Base-by-base conservation (phyloP, 129 eudicot species). In the Smallanthus sonchifolius region DNA sequence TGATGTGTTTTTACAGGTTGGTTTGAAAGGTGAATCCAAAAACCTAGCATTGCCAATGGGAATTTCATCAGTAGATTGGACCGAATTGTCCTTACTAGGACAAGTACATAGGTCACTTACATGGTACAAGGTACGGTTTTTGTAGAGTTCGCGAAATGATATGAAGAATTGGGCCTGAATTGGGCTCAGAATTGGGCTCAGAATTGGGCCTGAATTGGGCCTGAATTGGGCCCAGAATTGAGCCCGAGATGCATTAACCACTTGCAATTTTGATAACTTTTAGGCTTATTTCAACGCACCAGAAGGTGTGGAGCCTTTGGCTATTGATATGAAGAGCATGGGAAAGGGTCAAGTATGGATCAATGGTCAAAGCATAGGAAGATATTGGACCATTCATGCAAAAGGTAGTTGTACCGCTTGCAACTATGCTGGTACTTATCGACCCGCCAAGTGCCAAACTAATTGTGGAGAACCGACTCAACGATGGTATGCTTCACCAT, bases 281-380 rank as follows among this genome's bases (percentile, higher is more conserved):
- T 69, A 93, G 98, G 83, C 95, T 51, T 83, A 90, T 85, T 93
- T 93, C 81, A 78, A 84, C 75, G 87, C 92, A 71, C 98, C 96
- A 10, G 68, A 66, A 48, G 98, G 96, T 45, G 67, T 28, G 35
- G 90, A 86, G 56, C 96, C 98, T 13, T 77, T 93, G 78, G 96
- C 96, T 15, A 51, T 93, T 75, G 95, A 93, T 83, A 74, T 93
- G 82, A 61, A 73, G 40, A 83, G 90, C 67, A 93, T 93, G 98
- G 96, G 92, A 45, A 93, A 93, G 67, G 96, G 96, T 60, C 95
- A 93, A 83, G 82, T 84, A 49, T 93, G 98, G 98, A 79, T 93
- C 77, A 93, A 93, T 71, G 98, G 98, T 48, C 85, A 90, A 39
- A 86, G 86, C 84, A 87, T 93, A 14, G 98, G 98, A 72, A 86